Evolutionary conservation across 305 asterid genomes (phyloP), one percentile per base, ranked within the genome.

Genomic region (Stenogyne calaminthoides): DNA sequence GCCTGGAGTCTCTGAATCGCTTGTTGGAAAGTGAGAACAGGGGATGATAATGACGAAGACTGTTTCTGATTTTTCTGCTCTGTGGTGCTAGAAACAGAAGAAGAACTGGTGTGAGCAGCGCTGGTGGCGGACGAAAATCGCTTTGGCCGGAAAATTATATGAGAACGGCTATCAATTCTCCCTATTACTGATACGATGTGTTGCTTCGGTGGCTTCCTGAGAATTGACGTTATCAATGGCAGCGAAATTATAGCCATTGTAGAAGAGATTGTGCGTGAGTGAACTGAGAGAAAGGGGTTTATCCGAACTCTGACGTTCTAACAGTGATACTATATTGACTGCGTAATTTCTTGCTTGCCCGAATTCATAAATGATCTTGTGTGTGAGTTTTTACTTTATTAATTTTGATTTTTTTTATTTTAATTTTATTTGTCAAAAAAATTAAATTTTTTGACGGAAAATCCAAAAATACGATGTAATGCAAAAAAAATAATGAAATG

Each of bases 1-100:
- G 88, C 99, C 99, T 91, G 99, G 14, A 94, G 95, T 46, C 97
- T 84, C 84, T 94, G 99, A 81, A 94, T 88, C 56, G 99, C 97
- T 83, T 90, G 97, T 47, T 94, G 99, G 60, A 94, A 94, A 75
- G 93, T 91, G 64, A 89, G 95, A 69, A 72, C 83, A 34, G 93
- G 79, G 8, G 87, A 55, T 55, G 83, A 71, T 7, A 14, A 5
- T 2, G 77, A 39, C 8, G 80, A 16, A 7, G 71, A 12, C 18
- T 75, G 71, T 20, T 73, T 76, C 69, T 76, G 67, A 42, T n/a
- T 70, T 27, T 72, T 81, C 69, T 76, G 79, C 81, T 80, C 81
- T 49, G 59, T n/a, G 9, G 59, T 22, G 18, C 82, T 65, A 6
- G 88, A 79, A 61, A 82, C 77, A 7, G 87, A 69, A 49, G 89